These are phyloP conservation scores for Coelastrella sp. DNA, from an alignment of 139 green algal species.

Conservation along the genomic window DNA sequence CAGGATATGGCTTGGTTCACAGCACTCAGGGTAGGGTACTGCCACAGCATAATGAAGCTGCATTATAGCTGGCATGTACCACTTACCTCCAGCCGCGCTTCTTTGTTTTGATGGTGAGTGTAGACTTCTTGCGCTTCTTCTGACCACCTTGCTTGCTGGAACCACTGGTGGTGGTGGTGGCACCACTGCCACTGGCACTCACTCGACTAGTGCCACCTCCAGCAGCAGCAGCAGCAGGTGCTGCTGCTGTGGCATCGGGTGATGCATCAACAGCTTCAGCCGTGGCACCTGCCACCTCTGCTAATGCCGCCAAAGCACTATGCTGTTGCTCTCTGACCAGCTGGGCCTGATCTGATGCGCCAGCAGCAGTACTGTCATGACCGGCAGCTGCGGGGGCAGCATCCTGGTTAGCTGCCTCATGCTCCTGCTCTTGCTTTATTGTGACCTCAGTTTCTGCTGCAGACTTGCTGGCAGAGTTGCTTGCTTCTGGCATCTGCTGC, in stretches of 20 bases:
- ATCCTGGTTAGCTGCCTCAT: not conserved
- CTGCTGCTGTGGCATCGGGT: not conserved
- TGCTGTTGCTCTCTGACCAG: not conserved
- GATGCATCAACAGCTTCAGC: not conserved
- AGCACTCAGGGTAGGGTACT: no score
- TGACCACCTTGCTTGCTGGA: not conserved
- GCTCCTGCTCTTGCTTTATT: not conserved
- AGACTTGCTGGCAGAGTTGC: no score
- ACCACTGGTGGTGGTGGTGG: not conserved
- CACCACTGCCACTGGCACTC: not conserved
- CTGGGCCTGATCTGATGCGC: not conserved
- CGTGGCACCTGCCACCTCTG: not conserved
- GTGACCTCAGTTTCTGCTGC: no score
- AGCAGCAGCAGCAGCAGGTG: not conserved
- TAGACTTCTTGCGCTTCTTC: not conserved
- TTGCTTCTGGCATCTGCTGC: no score
- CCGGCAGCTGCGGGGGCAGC: not conserved
- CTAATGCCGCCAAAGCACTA: not conserved
- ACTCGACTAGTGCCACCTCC: not conserved
- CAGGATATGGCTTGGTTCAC: no score
- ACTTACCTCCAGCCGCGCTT: not conserved
- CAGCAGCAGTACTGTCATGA: not conserved
- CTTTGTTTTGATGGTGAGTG: not conserved
- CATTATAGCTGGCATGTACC: no score
- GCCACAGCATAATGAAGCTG: no score